Evolutionary conservation across 2,329 filamentous ascomycete species (phyloP), one percentile per base, ranked within the genome.

Genomic region (Pseudogymnoascus sp.): DNA sequence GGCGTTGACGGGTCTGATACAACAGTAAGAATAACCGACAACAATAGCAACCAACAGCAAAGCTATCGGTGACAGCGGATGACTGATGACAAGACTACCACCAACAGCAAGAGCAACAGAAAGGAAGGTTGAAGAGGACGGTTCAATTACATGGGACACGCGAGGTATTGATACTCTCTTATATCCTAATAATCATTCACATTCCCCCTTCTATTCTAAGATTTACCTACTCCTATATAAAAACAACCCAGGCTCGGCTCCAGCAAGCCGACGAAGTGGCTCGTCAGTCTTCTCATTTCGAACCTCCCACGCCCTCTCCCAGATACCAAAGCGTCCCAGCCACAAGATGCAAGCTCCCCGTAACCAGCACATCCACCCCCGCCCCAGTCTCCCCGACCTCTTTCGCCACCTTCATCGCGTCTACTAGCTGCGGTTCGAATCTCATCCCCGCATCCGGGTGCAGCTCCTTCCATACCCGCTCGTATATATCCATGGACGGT

Each of bases 261-360:
- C 25, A 15, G 29, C 42, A 29, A 48, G 12, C 25, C 25, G n/a
- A n/a, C n/a, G n/a, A n/a, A n/a, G n/a, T n/a, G n/a, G n/a, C n/a
- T n/a, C n/a, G n/a, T n/a, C n/a, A n/a, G 12, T 9, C 25, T 48
- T 29, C 42, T 48, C n/a, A 48, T 5, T 5, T 48, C 42, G 42
- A 21, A 48, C 42, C 42, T 48, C 42, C 25, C 42, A 48, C 42
- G 1, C 42, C 42, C 25, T 48, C 59, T 4, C 59, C 37, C 3
- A 62, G 15, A 15, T 33, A 37, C 29, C 36, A 36, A 15, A 67
- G 59, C 12, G 63, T 79, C 10, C 80, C 81, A 0, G 84, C 83
- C 0, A 86, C 80, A 1, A 87, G 75, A 69, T 86, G 82, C 66
- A 86, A 72, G 70, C 83, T 86, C 1, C 84, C 84, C 6, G 83